Evolutionary conservation across 192 early-diverging fungal species (phyloP).

Genomic region (Chytriomyces confervae): DNA sequence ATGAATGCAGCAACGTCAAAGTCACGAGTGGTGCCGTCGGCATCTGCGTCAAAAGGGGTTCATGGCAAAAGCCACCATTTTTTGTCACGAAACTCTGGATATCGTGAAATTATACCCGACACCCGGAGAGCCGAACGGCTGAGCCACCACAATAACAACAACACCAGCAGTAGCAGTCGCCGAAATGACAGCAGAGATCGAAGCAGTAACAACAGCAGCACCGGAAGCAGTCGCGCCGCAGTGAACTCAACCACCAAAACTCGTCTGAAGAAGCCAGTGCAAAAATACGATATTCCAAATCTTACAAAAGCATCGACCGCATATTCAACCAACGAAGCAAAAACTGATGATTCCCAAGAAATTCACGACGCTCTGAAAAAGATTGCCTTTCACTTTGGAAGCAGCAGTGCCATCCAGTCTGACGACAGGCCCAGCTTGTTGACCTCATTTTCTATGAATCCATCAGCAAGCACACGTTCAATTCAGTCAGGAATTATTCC

Average conservation of each 20-base stretch:
- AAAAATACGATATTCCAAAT: not conserved
- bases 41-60: too few relatives aligned
- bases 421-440: not conserved
- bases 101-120: too few relatives aligned
- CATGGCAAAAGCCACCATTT: too few relatives aligned
- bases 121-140: too few relatives aligned
- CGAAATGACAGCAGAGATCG: not conserved
- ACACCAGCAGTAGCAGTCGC: not conserved
- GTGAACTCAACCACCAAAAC: not conserved
- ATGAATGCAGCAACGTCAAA: too few relatives aligned
- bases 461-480: not conserved
- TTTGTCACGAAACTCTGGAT: too few relatives aligned
- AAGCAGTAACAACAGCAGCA: not conserved
- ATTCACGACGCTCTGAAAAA: slow-evolving; percentile 2
- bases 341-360: not conserved
- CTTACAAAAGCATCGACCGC: not conserved
- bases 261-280: not conserved
- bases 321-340: not conserved
- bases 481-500: not conserved
- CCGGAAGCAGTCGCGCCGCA: not conserved
- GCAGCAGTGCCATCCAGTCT: not conserved
- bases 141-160: not conserved
- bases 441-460: not conserved
- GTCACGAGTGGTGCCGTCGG: too few relatives aligned
- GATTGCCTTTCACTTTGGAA: slow-evolving; percentile 1